These are phyloP conservation scores for Colletotrichum orbiculare DNA, from an alignment of 2,329 filamentous ascomycete genomes.

Conservation along the genomic window DNA sequence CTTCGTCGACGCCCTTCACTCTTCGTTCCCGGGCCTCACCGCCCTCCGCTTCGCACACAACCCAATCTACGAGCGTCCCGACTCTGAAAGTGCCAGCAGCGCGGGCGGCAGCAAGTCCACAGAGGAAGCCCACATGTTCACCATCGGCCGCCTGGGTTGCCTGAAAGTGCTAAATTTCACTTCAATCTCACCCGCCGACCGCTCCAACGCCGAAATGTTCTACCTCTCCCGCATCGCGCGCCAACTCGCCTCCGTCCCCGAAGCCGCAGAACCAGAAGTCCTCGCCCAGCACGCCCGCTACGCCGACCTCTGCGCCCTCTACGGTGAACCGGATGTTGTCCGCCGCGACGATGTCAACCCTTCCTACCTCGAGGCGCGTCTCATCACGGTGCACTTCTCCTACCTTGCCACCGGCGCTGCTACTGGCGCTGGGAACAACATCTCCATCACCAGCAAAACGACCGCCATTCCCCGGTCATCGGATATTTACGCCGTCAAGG, in stretches of 20 bases:
- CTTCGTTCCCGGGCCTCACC: conserved; percentile 77
- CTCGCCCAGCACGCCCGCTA: conserved; percentile 77
- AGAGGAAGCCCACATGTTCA: conserved; percentile 91
- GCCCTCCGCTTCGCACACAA: conserved; percentile 87
- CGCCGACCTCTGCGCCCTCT: conserved; percentile 76
- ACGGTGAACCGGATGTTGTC: conserved; percentile 76
- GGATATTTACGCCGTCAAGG: conserved; percentile 85
- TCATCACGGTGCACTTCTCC: conserved; percentile 74
- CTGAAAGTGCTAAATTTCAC: conserved; percentile 81
- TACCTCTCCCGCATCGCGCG: conserved; percentile 87
- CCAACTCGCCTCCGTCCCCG: conserved; percentile 73
- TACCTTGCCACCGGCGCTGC: conserved; percentile 35
- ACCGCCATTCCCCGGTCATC: conserved; percentile 77
- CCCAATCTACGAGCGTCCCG: conserved; percentile 76
- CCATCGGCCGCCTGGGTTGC: conserved; percentile 76
- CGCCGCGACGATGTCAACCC: conserved; percentile 73
- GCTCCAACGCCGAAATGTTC: conserved; percentile 90
- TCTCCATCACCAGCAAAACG: conserved; percentile 41
- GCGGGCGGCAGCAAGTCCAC: conserved; percentile 59
- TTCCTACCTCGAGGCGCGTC: conserved; percentile 82
- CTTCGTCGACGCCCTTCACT: conserved; percentile 77
- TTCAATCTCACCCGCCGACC: conserved; percentile 76
- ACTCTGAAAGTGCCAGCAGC: conserved; percentile 46
- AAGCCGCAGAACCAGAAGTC: conserved; percentile 64
- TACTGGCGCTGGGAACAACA: conserved; percentile 13